These are phyloP conservation scores for Aureobasidium sp. DNA, from an alignment of 2,329 filamentous ascomycete genomes.

Conservation along the genomic window DNA sequence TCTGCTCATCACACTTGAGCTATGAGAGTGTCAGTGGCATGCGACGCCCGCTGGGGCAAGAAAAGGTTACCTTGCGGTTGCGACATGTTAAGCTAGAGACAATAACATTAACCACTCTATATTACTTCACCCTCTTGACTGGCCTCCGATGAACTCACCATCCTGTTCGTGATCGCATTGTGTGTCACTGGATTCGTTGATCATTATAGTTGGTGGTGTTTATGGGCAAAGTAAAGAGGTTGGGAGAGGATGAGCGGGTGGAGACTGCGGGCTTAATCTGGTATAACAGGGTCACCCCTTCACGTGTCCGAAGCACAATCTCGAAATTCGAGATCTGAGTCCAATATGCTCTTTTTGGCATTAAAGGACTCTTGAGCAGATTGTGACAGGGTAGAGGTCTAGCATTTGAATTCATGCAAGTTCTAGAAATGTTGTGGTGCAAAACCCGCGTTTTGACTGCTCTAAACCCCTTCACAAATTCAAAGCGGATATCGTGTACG, in stretches of 20 bases:
- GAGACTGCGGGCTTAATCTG: not conserved
- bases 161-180: conserved; percentile 27
- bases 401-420: too few relatives aligned
- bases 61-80: conserved; percentile 25
- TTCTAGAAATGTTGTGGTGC: too few relatives aligned
- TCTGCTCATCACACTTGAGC: conserved; percentile 59
- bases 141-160: conserved; percentile 24
- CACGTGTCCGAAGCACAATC: not conserved
- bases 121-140: not conserved
- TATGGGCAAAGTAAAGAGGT: not conserved
- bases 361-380: too few relatives aligned
- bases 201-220: not conserved
- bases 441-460: too few relatives aligned
- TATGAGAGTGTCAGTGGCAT: conserved; percentile 27
- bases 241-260: not conserved
- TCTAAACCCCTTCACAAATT: too few relatives aligned
- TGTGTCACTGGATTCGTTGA: not conserved
- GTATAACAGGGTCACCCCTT: not conserved
- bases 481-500: too few relatives aligned
- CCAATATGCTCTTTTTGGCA: too few relatives aligned
- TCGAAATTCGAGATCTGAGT: not conserved
- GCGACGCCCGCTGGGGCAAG: not conserved
- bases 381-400: too few relatives aligned
- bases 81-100: conserved; percentile 28
- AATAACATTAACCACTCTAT: conserved; percentile 11